Evolutionary conservation across 352 stramenopile genomes (phyloP).

Genomic region (Peronospora belbahrii): DNA sequence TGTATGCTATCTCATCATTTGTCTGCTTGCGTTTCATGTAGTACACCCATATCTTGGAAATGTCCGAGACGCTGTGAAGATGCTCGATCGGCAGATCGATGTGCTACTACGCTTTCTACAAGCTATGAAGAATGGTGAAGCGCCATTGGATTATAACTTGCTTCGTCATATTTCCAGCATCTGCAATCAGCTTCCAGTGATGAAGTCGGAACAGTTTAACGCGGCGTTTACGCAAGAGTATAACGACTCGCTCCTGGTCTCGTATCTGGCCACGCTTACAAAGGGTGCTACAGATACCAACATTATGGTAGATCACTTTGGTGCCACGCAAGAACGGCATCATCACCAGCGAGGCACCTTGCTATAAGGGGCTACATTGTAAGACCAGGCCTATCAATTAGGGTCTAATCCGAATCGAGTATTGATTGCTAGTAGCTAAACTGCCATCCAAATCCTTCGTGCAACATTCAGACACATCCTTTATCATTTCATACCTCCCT

Average conservation of each 20-base stretch:
- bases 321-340: constrained; percentile 60
- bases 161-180: constrained; percentile 82
- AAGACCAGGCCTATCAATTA: constrained; percentile 15
- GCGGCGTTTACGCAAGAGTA: constrained; percentile 70
- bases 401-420: background rate
- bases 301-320: constrained; percentile 75
- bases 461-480: background rate
- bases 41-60: constrained; percentile 77
- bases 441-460: background rate
- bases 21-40: constrained; percentile 13
- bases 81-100: constrained; percentile 77
- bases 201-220: constrained; percentile 71
- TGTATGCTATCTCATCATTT: constrained; percentile 6
- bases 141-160: constrained; percentile 68
- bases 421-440: too few relatives aligned
- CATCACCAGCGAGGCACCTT: constrained; percentile 46
- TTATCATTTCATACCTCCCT: constrained; percentile 3
- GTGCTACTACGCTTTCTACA: constrained; percentile 67
- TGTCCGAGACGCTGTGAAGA: constrained; percentile 76
- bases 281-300: constrained; percentile 76
- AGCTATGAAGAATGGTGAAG: constrained; percentile 64
- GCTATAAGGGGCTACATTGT: constrained; percentile 21
- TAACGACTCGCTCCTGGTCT: constrained; percentile 75
- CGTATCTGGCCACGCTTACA: constrained; percentile 78
- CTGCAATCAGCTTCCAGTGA: constrained; percentile 75